These are phyloP conservation scores for Cyanodermella asteris DNA, from an alignment of 2,329 filamentous ascomycete species.

Conservation along the genomic window DNA sequence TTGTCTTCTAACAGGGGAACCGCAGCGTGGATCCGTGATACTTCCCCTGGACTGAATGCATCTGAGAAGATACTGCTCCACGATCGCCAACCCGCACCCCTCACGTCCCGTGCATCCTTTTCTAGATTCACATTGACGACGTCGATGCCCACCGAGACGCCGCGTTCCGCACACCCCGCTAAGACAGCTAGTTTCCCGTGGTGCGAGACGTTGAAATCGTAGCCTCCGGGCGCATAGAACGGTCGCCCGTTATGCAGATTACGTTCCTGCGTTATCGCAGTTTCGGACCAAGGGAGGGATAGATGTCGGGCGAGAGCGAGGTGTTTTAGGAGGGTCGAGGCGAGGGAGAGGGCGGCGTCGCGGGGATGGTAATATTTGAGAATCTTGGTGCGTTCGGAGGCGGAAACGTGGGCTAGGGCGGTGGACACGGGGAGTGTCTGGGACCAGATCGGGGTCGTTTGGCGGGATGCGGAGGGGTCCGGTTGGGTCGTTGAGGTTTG, in stretches of 20 bases:
- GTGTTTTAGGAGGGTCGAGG: constrained; percentile 38
- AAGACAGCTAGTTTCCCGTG: constrained; percentile 40
- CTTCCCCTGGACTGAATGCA: constrained; percentile 34
- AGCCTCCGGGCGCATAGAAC: constrained; percentile 25
- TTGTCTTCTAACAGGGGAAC: constrained; percentile 2
- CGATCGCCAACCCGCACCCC: constrained; percentile 27
- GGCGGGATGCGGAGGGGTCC: no score
- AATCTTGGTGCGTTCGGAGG: constrained; percentile 30
- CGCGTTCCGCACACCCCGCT: constrained; percentile 23
- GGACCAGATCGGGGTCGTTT: no score
- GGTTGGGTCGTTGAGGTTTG: no score
- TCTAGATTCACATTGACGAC: constrained; percentile 37
- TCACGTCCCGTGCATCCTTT: constrained; percentile 24
- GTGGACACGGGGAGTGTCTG: no score
- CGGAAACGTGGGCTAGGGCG: no score
- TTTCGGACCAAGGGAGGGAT: constrained; percentile 33
- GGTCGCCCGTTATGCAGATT: constrained; percentile 27
- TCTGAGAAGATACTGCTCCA: constrained; percentile 39
- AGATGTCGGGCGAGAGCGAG: constrained; percentile 34
- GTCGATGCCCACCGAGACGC: constrained; percentile 32
- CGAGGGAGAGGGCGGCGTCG: constrained; percentile 39
- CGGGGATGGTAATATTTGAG: constrained; percentile 28
- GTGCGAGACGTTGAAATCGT: constrained; percentile 45
- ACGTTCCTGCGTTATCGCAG: constrained; percentile 30
- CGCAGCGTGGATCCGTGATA: constrained; percentile 23